Conservation (phyloP, 2,329 filamentous ascomycete genomes). For the Fusarium nodosum region DNA sequence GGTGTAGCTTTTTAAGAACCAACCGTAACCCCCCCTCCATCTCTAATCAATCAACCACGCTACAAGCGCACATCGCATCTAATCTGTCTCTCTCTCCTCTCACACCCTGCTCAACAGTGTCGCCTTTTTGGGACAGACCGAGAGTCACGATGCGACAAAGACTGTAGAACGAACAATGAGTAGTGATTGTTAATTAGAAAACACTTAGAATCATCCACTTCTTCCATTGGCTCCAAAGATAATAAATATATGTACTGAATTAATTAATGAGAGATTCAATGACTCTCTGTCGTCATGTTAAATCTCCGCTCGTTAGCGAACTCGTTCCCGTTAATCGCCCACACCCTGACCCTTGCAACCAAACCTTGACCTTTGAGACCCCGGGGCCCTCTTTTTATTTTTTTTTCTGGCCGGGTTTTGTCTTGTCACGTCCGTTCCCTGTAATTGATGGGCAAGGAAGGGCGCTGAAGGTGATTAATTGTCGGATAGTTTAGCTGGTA, state of each 20-base stretch:
- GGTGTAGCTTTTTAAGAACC: background rate
- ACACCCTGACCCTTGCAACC: conserved; percentile 30
- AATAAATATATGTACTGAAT: background rate
- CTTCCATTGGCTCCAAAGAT: conserved; percentile 18
- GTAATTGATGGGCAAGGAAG: conserved; percentile 11
- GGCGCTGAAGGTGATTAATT: conserved; percentile 15
- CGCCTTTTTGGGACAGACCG: conserved; percentile 4
- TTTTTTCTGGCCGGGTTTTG: conserved; percentile 5
- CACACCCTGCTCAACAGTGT: conserved; percentile 28
- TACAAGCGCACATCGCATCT: conserved; percentile 21
- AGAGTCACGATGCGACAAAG: conserved; percentile 8
- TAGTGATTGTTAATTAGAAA: background rate
- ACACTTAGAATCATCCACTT: background rate
- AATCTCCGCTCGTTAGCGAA: conserved; percentile 42
- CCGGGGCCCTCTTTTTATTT: conserved; percentile 40
- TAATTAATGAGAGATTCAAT: background rate
- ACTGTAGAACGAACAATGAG: background rate
- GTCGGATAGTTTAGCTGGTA: background rate
- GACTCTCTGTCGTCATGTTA: conserved; percentile 24
- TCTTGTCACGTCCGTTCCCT: conserved; percentile 18
- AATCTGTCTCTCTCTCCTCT: conserved; percentile 29
- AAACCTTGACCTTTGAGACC: conserved; percentile 25
- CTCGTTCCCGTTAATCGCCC: conserved; percentile 38
- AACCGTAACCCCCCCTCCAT: conserved; percentile 18
- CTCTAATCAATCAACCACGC: conserved; percentile 24